These are phyloP conservation scores for Naganishia cerealis DNA, from an alignment of 1,284 basidiomycete species.

Conservation along the genomic window DNA sequence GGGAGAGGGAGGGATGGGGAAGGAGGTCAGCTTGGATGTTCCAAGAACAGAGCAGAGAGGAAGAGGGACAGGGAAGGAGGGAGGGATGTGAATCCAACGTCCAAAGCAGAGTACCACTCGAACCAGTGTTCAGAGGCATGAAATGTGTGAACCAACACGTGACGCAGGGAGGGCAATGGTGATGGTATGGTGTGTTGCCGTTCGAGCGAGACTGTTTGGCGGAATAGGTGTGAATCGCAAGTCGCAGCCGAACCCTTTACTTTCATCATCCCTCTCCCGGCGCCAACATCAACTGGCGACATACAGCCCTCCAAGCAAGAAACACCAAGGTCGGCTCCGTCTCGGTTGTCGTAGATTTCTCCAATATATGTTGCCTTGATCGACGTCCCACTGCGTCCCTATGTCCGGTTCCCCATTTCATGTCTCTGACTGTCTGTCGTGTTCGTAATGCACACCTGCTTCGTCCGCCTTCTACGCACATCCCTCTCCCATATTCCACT, in stretches of 20 bases:
- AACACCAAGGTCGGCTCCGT: not conserved
- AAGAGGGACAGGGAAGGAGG: not conserved
- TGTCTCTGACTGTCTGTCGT: conserved; percentile 11
- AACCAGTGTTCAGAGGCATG: conserved; percentile 28
- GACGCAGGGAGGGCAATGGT: not conserved
- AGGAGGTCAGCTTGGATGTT: conserved; percentile 32
- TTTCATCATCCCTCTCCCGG: not conserved
- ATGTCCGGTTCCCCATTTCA: conserved; percentile 15
- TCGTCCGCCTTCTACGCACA: not conserved
- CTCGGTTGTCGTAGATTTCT: conserved; percentile 1
- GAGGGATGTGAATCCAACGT: conserved; percentile 26
- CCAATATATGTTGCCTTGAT: too few relatives aligned
- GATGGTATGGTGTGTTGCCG: not conserved
- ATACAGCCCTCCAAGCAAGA: not conserved
- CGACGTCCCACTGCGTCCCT: conserved; percentile 3
- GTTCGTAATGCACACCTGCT: conserved; percentile 4
- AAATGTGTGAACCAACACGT: conserved; percentile 19
- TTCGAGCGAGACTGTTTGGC: too few relatives aligned
- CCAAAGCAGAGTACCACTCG: conserved; percentile 27
- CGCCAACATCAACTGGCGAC: not conserved
- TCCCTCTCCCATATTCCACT: not conserved
- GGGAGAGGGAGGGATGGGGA: not conserved
- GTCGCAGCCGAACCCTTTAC: not conserved
- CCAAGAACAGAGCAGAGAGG: not conserved
- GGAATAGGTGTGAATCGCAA: too few relatives aligned